phyloP scores from a whole-genome alignment of 2,329 filamentous ascomycete species.

The Cephalotrichum gorgonifer region DNA sequence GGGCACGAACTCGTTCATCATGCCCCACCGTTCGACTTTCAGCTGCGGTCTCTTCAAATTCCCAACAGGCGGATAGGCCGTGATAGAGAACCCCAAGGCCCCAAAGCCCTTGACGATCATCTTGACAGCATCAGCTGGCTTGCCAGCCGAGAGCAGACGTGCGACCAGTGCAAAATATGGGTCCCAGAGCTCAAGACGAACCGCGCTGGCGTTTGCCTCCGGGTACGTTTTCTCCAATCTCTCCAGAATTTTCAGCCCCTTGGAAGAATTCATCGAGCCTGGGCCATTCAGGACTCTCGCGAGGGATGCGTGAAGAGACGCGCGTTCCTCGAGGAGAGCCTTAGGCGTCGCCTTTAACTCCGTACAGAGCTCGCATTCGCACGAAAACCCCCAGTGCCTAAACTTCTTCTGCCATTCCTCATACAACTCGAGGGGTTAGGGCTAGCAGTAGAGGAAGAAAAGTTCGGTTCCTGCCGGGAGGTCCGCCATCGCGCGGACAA shows the following conservation, averaged over 20 bases:
- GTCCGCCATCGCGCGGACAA: slow-evolving; percentile 25
- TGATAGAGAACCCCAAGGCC: neutral
- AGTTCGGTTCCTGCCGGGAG: slow-evolving; percentile 26
- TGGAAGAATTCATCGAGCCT: neutral
- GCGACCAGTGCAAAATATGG: neutral
- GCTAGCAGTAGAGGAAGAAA: slow-evolving; percentile 17
- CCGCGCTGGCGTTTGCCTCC: neutral
- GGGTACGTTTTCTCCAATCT: neutral
- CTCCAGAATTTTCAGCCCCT: neutral
- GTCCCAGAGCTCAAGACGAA: neutral
- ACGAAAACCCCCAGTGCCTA: neutral
- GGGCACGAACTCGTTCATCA: neutral
- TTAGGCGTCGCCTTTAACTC: neutral
- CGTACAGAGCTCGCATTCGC: neutral
- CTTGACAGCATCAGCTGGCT: neutral
- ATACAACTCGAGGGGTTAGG: neutral
- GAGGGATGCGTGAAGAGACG: neutral
- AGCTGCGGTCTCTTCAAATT: neutral
- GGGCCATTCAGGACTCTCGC: neutral
- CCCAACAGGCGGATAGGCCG: neutral
- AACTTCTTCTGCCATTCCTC: neutral
- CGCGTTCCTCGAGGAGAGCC: neutral
- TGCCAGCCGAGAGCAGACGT: neutral
- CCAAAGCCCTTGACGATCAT: neutral
- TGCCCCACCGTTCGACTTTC: neutral